Base-by-base conservation (phyloP, 345 rosid species). In the Salix purpurea region DNA sequence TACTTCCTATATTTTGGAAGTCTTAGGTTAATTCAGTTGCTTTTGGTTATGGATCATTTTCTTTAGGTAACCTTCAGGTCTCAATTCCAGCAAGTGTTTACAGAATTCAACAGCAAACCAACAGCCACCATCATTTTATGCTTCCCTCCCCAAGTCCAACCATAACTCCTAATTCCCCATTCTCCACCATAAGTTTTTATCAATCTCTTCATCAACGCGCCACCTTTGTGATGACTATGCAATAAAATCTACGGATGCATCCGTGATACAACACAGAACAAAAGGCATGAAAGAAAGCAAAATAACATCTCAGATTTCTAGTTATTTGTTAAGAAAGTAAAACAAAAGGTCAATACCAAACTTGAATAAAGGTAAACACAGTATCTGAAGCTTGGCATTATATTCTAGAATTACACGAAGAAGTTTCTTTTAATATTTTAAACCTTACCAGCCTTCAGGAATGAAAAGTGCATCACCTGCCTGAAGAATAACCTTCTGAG, bases 391-490 rank as follows among this genome's bases (percentile, higher is more conserved):
- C 23, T 19, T 26, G 26, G 13, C 23, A 74, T 11, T 73, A 65
- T 6, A 26, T 18, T 52, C 60, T 54, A 28, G 9, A 18, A 26
- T 2, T 14, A 64, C 56, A 64, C 4, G 21, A 46, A 44, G 62
- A 61, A 60, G 34, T 7, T 14, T 34, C 58, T 37, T 23, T 80
- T 72, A 71, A 34, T 76, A 73, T 54, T 21, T 54, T 82, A 85
- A 65, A 58, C 37, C 93, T 88, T 88, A 92, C 97, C 98, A 93
- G 87, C 98, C 99, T 92, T 91, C 99, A 44, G 98, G 99, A 81
- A 96, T 92, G 90, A 93, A 96, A 82, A 96, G 91, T 80, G 91
- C 98, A 87, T 93, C 98, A 50, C 97, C 95, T 37, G 91, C 90
- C 48, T 86, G 78, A 78, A 96, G 97, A 81, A 79, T 82, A 80